phyloP scores from a whole-genome alignment of 345 rosid genomes.

The Corymbia maculata region DNA sequence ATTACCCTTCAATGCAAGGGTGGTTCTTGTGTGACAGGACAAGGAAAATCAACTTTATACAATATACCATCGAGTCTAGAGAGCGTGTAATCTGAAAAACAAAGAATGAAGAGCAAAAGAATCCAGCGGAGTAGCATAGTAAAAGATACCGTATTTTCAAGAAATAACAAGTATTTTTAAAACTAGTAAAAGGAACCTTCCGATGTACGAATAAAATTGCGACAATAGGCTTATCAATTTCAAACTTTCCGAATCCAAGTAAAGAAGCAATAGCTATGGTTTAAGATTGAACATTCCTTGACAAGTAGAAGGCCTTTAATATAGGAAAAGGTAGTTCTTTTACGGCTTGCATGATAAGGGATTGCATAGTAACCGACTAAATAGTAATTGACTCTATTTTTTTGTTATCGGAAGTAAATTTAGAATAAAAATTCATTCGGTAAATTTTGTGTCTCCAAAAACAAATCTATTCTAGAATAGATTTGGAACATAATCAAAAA shows the following conservation, averaged over 20 bases:
- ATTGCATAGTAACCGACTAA: no score
- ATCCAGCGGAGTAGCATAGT: accelerated
- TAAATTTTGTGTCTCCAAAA: no score
- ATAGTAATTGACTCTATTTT: no score
- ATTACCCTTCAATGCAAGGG: not conserved
- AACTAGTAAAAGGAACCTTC: not conserved
- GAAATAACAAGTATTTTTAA: not conserved
- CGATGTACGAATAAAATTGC: not conserved
- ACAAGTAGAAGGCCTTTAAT: not conserved
- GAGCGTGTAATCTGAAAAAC: not conserved
- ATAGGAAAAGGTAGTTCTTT: not conserved
- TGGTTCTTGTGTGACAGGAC: not conserved
- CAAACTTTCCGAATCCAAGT: not conserved
- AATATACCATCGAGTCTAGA: not conserved
- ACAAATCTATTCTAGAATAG: no score
- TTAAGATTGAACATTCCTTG: not conserved
- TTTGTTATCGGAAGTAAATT: no score
- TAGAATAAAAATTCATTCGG: no score
- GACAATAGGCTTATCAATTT: not conserved
- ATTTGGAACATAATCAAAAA: no score
- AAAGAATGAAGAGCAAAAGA: not conserved
- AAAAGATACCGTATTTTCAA: not conserved
- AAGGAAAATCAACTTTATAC: not conserved
- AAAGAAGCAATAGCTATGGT: not conserved
- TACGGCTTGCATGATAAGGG: no score